Conservation (phyloP, 768 basidiomycete species). For the Ramaria sp. region DNA sequence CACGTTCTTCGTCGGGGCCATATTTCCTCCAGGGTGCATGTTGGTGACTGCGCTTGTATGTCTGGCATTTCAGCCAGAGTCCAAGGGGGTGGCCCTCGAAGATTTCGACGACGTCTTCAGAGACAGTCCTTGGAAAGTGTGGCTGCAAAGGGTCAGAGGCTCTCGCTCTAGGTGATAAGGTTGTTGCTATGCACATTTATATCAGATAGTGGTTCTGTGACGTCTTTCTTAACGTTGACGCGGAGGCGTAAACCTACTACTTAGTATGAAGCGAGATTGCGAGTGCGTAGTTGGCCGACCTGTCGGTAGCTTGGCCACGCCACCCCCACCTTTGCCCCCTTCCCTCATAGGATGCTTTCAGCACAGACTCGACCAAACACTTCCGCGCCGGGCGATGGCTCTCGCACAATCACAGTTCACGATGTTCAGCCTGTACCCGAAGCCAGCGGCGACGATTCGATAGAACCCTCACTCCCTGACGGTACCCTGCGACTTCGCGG, state of each 20-base stretch:
- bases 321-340: background rate
- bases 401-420: slow-evolving; percentile 22
- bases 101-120: slow-evolving; percentile 30
- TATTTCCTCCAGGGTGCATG: slow-evolving; percentile 34
- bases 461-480: slow-evolving; percentile 18
- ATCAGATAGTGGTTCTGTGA: too few relatives aligned
- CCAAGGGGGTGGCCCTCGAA: slow-evolving; percentile 33
- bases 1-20: slow-evolving; percentile 31
- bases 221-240: too few relatives aligned
- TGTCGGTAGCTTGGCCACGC: background rate
- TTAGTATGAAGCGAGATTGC: too few relatives aligned
- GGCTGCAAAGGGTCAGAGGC: background rate
- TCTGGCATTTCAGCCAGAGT: slow-evolving; percentile 32
- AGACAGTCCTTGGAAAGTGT: slow-evolving; percentile 1
- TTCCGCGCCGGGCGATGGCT: slow-evolving; percentile 22
- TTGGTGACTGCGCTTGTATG: slow-evolving; percentile 29
- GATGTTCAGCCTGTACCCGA: slow-evolving; percentile 27
- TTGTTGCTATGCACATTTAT: too few relatives aligned
- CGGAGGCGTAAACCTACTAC: too few relatives aligned
- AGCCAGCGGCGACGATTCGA: slow-evolving; percentile 10
- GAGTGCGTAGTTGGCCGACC: background rate
- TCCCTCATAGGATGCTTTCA: background rate
- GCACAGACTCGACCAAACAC: slow-evolving; percentile 2
- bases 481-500: slow-evolving; percentile 57
- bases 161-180: too few relatives aligned